Evolutionary conservation across 345 rosid genomes (phyloP).

Genomic region (Pelargonium nanum): DNA sequence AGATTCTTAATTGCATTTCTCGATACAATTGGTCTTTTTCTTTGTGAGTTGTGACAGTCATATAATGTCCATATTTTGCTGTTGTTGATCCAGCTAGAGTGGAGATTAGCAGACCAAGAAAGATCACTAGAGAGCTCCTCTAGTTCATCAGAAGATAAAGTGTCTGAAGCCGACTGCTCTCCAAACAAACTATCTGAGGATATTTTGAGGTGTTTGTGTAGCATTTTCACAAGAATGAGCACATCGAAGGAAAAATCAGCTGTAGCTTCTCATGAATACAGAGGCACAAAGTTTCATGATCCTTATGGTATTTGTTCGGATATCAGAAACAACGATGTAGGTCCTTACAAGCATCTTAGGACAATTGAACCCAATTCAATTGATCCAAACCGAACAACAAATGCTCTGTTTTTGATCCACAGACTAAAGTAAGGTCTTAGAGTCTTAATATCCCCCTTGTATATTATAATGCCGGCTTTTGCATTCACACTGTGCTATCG

Average conservation of each 20-base stretch:
- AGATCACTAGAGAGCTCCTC: constrained; percentile 44
- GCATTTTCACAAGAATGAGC: constrained; percentile 59
- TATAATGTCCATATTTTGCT: not conserved
- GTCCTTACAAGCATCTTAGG: constrained; percentile 50
- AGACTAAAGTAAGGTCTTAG: constrained; percentile 57
- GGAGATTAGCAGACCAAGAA: constrained; percentile 51
- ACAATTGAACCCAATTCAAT: constrained; percentile 46
- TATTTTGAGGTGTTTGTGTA: constrained; percentile 43
- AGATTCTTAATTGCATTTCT: not conserved
- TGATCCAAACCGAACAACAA: constrained; percentile 45
- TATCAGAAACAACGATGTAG: constrained; percentile 36
- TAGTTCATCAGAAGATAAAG: constrained; percentile 28
- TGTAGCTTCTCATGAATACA: constrained; percentile 8
- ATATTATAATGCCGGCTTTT: not conserved
- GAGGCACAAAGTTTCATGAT: constrained; percentile 27
- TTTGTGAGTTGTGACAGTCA: constrained; percentile 7
- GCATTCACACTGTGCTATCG: constrained; percentile 10
- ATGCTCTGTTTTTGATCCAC: constrained; percentile 50
- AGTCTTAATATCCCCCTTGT: not conserved
- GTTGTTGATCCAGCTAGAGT: constrained; percentile 61
- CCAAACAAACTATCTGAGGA: constrained; percentile 79
- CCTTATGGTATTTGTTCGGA: constrained; percentile 47
- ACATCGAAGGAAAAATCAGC: constrained; percentile 36
- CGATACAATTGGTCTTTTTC: not conserved
- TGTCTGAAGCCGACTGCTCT: constrained; percentile 25